Percentiles rank a stretch among this genome's conserved stretches.
Evolutionary conservation across 768 basidiomycete species (phyloP).

Genomic region (Agaricus sinodeliciosus): DNA sequence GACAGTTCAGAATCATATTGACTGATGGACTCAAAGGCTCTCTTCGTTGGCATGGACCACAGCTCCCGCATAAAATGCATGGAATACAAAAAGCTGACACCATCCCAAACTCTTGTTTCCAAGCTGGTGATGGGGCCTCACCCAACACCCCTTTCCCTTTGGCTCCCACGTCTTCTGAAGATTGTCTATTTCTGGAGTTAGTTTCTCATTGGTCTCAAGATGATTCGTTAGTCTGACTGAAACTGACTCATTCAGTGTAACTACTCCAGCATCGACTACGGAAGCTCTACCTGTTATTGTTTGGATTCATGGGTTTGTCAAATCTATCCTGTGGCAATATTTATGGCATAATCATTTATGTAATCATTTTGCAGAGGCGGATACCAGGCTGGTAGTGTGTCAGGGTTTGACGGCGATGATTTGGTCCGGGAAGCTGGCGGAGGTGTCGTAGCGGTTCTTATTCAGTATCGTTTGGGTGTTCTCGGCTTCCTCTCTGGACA

Average conservation of each 20-base stretch:
- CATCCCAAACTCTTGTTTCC: slow-evolving; percentile 1
- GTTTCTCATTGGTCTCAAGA: not conserved
- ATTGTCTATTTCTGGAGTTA: slow-evolving; percentile 36
- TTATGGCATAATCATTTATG: not conserved
- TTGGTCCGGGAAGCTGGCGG: slow-evolving; percentile 28
- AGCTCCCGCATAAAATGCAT: not conserved
- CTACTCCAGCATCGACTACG: slow-evolving; percentile 24
- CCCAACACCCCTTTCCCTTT: slow-evolving; percentile 16
- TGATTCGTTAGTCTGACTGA: too few relatives aligned
- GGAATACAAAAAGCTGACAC: slow-evolving; percentile 5
- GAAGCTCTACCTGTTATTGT: slow-evolving; percentile 31
- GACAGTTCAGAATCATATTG: not conserved
- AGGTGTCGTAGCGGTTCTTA: slow-evolving; percentile 31
- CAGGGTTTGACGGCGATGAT: slow-evolving; percentile 24
- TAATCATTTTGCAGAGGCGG: slow-evolving; percentile 2
- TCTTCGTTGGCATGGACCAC: slow-evolving; percentile 22
- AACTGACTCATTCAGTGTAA: slow-evolving; percentile 20
- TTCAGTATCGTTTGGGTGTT: slow-evolving; percentile 39
- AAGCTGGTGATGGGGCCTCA: slow-evolving; percentile 5
- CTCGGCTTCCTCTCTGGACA: slow-evolving; percentile 42
- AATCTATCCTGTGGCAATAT: not conserved
- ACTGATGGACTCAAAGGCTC: not conserved
- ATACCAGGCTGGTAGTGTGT: slow-evolving; percentile 3
- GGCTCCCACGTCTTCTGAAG: slow-evolving; percentile 21
- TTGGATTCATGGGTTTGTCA: slow-evolving; percentile 36